Evolutionary conservation across 208 protist genomes (phyloP), one percentile per base, ranked within the genome.

Genomic region (Crithidia brevicula): DNA sequence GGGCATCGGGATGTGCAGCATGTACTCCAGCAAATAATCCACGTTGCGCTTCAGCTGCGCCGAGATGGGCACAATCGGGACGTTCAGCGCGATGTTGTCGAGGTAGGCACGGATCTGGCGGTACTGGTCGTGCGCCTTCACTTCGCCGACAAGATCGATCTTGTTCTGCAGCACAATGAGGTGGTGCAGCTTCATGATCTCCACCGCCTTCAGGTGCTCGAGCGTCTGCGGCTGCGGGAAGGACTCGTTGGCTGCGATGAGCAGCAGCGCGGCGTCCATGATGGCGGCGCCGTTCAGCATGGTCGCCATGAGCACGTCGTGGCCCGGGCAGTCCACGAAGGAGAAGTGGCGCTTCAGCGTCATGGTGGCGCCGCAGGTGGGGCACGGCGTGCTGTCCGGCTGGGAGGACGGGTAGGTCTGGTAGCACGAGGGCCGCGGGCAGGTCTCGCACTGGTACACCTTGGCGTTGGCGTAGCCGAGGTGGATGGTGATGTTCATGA

Each of bases 151-250:
- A 7, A 99, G 87, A 88, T 99, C 99, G 71, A 99, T 99, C 85
- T 99, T 99, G 85, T 99, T 99, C 87, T 99, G 99, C n/a, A 99
- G 68, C 36, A 99, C 99, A 40, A 99, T 94, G 33, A 99, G 94
- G 76, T 99, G 77, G 45, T 91, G 83, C 15, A 99, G 81, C 72
- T 98, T 98, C 98, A 99, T 99, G 80, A 99, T 99, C 79, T 99
- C 98, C 51, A 99, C 98, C 38, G 99, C 99, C 59, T 98, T 98
- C 33, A 99, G 86, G 76, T 99, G 99, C 75, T 88, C 82, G 16
- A 94, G 76, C 30, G 93, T 97, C 79, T 97, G 93, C 33, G 90
- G 90, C 84, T 99, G 98, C 61, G 98, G 98, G 81, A 98, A 99
- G n/a, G 85, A 63, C 79, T 99, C 98, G 81, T 99, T 99, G 49